Evolutionary conservation across 768 basidiomycete species (phyloP), one percentile per base, ranked within the genome.

Genomic region (Mycena kentingensis): DNA sequence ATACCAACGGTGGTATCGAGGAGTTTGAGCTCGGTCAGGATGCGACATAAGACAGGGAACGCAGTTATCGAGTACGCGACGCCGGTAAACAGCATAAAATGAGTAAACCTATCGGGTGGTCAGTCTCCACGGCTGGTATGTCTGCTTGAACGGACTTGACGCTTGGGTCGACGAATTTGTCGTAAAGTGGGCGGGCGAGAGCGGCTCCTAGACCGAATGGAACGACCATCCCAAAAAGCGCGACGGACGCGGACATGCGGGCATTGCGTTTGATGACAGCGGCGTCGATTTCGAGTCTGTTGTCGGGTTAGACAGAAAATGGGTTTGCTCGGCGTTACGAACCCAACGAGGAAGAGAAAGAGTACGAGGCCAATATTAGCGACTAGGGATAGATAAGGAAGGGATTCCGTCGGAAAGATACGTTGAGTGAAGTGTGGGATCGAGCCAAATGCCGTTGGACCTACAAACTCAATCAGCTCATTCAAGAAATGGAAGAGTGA

Each of bases 81-180:
- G 13, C 92, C 93, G 10, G 90, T 85, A 70, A 98, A 98, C 31
- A 99, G 83, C 81, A 97, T 85, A 69, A 98, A 98, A 66, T 96
- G 78, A 0, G 90, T 87, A 68, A 93, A n/a, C n/a, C n/a, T n/a
- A n/a, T n/a, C n/a, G n/a, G n/a, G n/a, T n/a, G n/a, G n/a, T n/a
- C n/a, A n/a, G n/a, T n/a, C n/a, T n/a, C n/a, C n/a, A n/a, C n/a
- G n/a, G n/a, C n/a, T n/a, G n/a, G n/a, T n/a, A n/a, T n/a, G n/a
- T n/a, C n/a, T n/a, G n/a, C n/a, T n/a, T n/a, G n/a, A n/a, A n/a
- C n/a, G n/a, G n/a, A 96, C 46, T 84, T 77, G 43, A 87, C 77
- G 39, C 70, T 74, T 1, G 72, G 68, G 63, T 87, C 79, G 58
- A 92, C 80, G 70, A 95, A 98, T 52, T 83, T 63, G 11, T 73